Conservation (phyloP, 2,329 filamentous ascomycete genomes). For the Aspergillus pseudoviridinutans region DNA sequence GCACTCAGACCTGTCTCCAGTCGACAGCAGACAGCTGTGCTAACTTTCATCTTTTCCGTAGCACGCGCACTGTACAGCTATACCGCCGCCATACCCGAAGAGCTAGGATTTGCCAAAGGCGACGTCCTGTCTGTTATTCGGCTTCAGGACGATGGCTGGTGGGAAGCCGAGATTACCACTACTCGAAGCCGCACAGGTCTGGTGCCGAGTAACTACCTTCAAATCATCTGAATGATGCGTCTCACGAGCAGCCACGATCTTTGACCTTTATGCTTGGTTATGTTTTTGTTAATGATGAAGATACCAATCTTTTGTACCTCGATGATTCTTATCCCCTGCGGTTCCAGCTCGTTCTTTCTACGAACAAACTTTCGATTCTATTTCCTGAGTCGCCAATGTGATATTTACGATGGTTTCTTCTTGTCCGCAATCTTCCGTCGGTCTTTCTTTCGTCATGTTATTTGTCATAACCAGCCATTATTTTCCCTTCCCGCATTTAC, state of each 20-base stretch:
- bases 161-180: constrained; percentile 88
- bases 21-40: not conserved
- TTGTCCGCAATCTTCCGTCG: not conserved
- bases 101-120: constrained; percentile 86
- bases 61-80: constrained; percentile 94
- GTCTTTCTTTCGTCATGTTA: not conserved
- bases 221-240: constrained; percentile 46
- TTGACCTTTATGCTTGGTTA: constrained; percentile 9
- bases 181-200: constrained; percentile 49
- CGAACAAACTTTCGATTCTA: not conserved
- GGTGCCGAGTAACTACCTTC: constrained; percentile 65
- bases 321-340: constrained; percentile 2
- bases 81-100: constrained; percentile 89
- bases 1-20: not conserved
- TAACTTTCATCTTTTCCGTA: constrained; percentile 35
- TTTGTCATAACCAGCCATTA: not conserved
- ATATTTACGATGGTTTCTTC: not conserved
- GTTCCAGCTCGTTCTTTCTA: not conserved
- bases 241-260: constrained; percentile 25
- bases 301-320: constrained; percentile 12
- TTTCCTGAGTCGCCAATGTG: not conserved
- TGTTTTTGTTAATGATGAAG: constrained; percentile 16
- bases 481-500: not conserved
- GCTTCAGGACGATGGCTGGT: constrained; percentile 97
- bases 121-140: constrained; percentile 84